Evolutionary conservation across 2,329 filamentous ascomycete species (phyloP).

Genomic region (Phyllosticta citribraziliensis): DNA sequence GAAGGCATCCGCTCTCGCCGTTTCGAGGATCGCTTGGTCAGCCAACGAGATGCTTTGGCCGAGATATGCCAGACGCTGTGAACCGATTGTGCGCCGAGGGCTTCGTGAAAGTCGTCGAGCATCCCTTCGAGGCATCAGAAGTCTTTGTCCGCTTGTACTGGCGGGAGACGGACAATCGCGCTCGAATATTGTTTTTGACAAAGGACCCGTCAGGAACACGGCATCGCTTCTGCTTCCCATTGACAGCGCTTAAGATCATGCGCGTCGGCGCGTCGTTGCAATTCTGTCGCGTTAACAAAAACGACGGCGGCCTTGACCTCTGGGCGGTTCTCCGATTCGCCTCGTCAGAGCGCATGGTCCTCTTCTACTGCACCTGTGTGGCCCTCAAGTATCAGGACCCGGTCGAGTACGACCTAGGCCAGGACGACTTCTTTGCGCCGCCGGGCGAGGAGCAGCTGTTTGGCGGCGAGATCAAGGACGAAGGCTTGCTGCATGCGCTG

Average conservation of each 20-base stretch:
- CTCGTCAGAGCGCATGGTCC: slow-evolving; percentile 48
- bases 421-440: slow-evolving; percentile 40
- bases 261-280: slow-evolving; percentile 33
- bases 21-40: slow-evolving; percentile 23
- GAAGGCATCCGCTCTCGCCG: slow-evolving; percentile 27
- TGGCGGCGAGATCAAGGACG: slow-evolving; percentile 44
- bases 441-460: slow-evolving; percentile 36
- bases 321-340: slow-evolving; percentile 48
- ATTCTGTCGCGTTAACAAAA: slow-evolving; percentile 28
- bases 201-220: slow-evolving; percentile 30
- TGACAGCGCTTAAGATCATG: slow-evolving; percentile 37
- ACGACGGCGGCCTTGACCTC: slow-evolving; percentile 34
- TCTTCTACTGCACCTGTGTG: slow-evolving; percentile 48
- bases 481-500: slow-evolving; percentile 43
- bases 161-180: slow-evolving; percentile 40
- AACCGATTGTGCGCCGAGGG: slow-evolving; percentile 27
- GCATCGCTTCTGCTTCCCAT: slow-evolving; percentile 38
- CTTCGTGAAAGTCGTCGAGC: slow-evolving; percentile 31
- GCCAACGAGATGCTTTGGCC: slow-evolving; percentile 24
- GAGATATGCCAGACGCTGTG: slow-evolving; percentile 26
- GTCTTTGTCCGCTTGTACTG: slow-evolving; percentile 43
- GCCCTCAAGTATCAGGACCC: slow-evolving; percentile 49
- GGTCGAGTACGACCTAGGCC: slow-evolving; percentile 26
- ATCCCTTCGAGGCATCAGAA: slow-evolving; percentile 38
- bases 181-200: slow-evolving; percentile 44